Evolutionary conservation across 2,329 filamentous ascomycete genomes (phyloP).

Genomic region (Trichocomaceae sp.): DNA sequence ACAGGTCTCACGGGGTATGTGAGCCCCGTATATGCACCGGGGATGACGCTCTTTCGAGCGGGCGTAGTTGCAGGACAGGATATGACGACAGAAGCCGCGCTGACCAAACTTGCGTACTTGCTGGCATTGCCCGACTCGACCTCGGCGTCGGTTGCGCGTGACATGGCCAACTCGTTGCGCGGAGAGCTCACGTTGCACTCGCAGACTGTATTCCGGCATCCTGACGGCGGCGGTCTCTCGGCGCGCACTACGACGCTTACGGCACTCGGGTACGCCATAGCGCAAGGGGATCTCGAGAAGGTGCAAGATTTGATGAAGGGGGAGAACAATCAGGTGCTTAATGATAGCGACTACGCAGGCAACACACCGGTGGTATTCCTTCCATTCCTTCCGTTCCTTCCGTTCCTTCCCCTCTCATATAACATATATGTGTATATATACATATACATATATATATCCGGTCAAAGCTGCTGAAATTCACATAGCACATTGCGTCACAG

Average conservation of each 20-base stretch:
- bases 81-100: slow-evolving; percentile 80
- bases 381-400: too few species aligned
- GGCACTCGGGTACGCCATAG: slow-evolving; percentile 72
- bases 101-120: slow-evolving; percentile 85
- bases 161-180: slow-evolving; percentile 68
- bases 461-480: background rate
- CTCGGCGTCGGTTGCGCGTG: slow-evolving; percentile 57
- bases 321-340: slow-evolving; percentile 62
- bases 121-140: slow-evolving; percentile 62
- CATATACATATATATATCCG: too few species aligned
- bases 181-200: slow-evolving; percentile 79
- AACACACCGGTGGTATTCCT: slow-evolving; percentile 59
- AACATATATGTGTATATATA: too few species aligned
- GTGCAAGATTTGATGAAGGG: slow-evolving; percentile 62
- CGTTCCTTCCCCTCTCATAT: too few species aligned
- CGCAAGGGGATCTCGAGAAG: slow-evolving; percentile 59
- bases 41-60: slow-evolving; percentile 69
- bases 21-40: slow-evolving; percentile 69
- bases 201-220: slow-evolving; percentile 69
- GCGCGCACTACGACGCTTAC: slow-evolving; percentile 61
- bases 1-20: slow-evolving; percentile 60
- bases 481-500: slow-evolving; percentile 52
- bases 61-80: slow-evolving; percentile 87
- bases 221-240: slow-evolving; percentile 49
- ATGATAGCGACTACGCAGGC: slow-evolving; percentile 71